Base-by-base conservation (phyloP, 2,329 filamentous ascomycete genomes). In the Nemania sp. region DNA sequence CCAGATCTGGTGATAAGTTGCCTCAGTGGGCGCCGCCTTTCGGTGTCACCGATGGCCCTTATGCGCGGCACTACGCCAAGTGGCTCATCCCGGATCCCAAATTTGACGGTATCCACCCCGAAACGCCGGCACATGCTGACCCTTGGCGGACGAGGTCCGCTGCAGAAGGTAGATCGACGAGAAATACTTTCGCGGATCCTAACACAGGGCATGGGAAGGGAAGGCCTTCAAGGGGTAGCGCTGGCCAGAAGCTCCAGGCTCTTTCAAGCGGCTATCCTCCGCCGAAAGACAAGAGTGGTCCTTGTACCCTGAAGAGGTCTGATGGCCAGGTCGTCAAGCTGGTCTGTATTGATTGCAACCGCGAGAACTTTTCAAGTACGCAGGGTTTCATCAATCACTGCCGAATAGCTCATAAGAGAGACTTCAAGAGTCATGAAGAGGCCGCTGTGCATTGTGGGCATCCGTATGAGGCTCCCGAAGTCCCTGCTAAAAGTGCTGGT, bases 301-400 rank as follows among this genome's bases (percentile, higher is more conserved):
- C 91, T 52, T 90, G 92, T 71, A 80, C 94, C 61, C 80, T 96
- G 69, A 92, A 91, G 73, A 88, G 91, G 64, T 86, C 88, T 49
- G 92, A 97, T 72, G 90, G 90, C 51, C 81, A 90, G 67, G 86
- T 87, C 60, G 93, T 97, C 60, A 95, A 96, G 73, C 81, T 97
- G 43, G 88, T 96, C 59, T 99, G 94, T 76, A 74, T 89, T 54
- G 89, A 94, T 70, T 97, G 94, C 72, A 81, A 91, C 44, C 83
- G 93, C 60, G 90, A 91, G 70, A 90, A 97, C 71, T 97, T 97
- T 68, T 92, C 89, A 51, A 97, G 92, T 75, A 95, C 92, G 0
- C 94, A 97, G 72, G 94, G 94, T n/a, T 97, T 97, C 74, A 94
- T 99, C 75, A 99, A 99, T 68, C 94, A 99, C 70, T 97, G 93